Evolutionary conservation across 257 asterid species (phyloP).

Genomic region (Ballota nigra): DNA sequence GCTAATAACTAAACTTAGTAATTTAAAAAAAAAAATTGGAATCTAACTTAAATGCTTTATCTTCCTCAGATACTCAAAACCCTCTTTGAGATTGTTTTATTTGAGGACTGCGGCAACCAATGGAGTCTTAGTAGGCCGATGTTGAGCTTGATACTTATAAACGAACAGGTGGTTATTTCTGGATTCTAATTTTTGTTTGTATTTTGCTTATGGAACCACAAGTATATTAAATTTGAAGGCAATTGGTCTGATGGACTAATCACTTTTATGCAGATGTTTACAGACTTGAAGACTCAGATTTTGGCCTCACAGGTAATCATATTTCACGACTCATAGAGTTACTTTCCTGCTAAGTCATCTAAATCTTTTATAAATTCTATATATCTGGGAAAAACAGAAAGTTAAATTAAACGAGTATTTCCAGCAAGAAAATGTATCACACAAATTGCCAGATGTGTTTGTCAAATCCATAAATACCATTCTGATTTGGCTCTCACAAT

Average conservation of each 20-base stretch:
- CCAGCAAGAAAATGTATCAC: neutral
- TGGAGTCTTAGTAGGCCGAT: slow-evolving; percentile 98
- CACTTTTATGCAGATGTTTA: slow-evolving; percentile 66
- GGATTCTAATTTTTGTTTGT: neutral
- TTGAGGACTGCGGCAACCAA: slow-evolving; percentile 92
- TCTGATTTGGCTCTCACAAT: neutral
- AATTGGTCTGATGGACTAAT: slow-evolving; percentile 16
- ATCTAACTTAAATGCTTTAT: slow-evolving; percentile 19
- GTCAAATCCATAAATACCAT: neutral
- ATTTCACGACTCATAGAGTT: neutral
- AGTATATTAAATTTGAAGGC: slow-evolving; percentile 9
- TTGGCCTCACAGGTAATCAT: slow-evolving; percentile 80
- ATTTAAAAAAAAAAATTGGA: neutral
- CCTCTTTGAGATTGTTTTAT: slow-evolving; percentile 89
- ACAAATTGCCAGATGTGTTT: neutral
- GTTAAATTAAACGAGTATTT: neutral
- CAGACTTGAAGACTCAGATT: slow-evolving; percentile 83
- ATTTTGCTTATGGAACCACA: neutral
- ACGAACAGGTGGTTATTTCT: slow-evolving; percentile 64
- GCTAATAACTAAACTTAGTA: slow-evolving; percentile 2
- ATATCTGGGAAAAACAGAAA: neutral
- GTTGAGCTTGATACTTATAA: slow-evolving; percentile 91
- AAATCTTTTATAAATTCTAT: neutral
- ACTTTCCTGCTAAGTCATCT: slow-evolving; percentile 1
- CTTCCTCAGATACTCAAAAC: slow-evolving; percentile 75